Conservation (phyloP, 768 basidiomycete genomes). For the Kwoniella dendrophila region DNA sequence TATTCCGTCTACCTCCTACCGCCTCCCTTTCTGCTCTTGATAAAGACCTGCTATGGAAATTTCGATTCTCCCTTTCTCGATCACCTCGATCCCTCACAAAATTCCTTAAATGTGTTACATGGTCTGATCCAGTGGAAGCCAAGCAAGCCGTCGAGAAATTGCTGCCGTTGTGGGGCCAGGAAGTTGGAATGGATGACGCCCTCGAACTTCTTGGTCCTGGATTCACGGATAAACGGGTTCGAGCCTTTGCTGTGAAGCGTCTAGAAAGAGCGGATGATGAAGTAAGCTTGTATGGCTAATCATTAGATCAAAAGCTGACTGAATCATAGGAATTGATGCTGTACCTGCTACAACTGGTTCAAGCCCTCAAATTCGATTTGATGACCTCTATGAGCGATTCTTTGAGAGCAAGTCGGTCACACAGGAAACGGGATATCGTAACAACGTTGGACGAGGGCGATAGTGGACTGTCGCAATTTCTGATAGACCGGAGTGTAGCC, state of each 20-base stretch:
- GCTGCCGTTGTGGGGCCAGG: constrained; percentile 86
- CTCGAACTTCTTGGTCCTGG: constrained; percentile 89
- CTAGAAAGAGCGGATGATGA: constrained; percentile 91
- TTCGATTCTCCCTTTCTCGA: constrained; percentile 91
- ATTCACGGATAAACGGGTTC: constrained; percentile 69
- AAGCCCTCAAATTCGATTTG: constrained; percentile 95
- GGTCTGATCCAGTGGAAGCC: constrained; percentile 93
- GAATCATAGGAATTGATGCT: constrained; percentile 75
- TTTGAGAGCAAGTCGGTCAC: constrained; percentile 16
- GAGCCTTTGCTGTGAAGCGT: constrained; percentile 91
- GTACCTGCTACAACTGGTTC: constrained; percentile 93
- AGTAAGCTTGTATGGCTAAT: constrained; percentile 60
- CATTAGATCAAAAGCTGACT: not conserved
- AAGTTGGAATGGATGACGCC: constrained; percentile 95
- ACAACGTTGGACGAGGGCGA: constrained; percentile 74
- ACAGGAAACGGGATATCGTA: constrained; percentile 19
- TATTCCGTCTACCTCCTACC: constrained; percentile 88
- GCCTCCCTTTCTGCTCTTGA: constrained; percentile 83
- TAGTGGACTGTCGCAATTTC: constrained; percentile 88
- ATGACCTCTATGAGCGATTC: constrained; percentile 57
- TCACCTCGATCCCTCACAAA: constrained; percentile 80
- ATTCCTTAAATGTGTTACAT: constrained; percentile 95
- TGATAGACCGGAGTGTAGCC: constrained; percentile 78
- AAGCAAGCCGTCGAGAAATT: constrained; percentile 97
- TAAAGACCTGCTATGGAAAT: constrained; percentile 97